These are phyloP conservation scores for Papilionanthe hybrid DNA, from an alignment of 116 monocot genomes.

Conservation along the genomic window DNA sequence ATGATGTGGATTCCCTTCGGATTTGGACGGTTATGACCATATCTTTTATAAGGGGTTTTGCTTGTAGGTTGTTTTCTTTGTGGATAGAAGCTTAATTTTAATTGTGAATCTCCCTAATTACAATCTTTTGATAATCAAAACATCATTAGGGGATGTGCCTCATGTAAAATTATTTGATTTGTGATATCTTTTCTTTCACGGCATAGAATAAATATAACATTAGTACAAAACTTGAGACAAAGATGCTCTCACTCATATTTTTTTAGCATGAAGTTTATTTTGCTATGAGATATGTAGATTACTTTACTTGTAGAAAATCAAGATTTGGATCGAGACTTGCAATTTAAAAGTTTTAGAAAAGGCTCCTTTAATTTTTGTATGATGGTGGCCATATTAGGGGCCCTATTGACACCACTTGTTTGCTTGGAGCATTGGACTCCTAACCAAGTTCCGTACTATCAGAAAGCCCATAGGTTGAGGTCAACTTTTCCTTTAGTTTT, in stretches of 20 bases:
- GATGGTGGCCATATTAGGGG: neutral
- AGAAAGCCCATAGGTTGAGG: too few species aligned
- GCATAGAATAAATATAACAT: neutral
- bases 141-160: neutral
- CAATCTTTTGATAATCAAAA: neutral
- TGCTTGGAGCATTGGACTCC: too few species aligned
- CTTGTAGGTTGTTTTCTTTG: neutral
- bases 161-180: neutral
- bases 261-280: neutral
- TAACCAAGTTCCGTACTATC: too few species aligned
- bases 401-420: neutral
- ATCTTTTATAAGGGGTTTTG: neutral
- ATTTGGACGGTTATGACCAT: neutral
- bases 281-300: neutral
- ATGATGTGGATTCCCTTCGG: neutral
- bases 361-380: neutral
- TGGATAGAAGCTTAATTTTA: neutral
- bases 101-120: neutral
- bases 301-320: neutral
- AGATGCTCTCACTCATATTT: neutral
- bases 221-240: neutral
- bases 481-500: too few species aligned
- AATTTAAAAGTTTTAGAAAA: neutral
- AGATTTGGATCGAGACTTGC: neutral
- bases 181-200: neutral